Conservation (phyloP, 164 flowering plant genomes). For the Macadamia integrifolia region DNA sequence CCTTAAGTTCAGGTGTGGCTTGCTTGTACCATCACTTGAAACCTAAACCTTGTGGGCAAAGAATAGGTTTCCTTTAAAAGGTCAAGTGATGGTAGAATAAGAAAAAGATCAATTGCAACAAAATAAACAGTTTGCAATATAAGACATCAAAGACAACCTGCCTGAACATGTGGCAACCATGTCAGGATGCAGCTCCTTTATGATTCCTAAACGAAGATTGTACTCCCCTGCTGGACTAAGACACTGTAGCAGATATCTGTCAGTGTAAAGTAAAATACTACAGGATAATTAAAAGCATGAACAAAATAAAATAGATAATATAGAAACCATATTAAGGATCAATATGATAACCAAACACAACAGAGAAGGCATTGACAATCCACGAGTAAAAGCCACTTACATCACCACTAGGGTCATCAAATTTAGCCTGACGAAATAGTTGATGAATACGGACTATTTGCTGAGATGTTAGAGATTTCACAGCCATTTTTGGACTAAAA, state of each 20-base stretch:
- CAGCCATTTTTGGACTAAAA: slow-evolving; percentile 72
- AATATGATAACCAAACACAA: neutral
- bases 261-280: neutral
- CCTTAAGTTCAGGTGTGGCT: too few species aligned
- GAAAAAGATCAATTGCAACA: too few species aligned
- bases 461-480: slow-evolving; percentile 85
- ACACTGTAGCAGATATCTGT: slow-evolving; percentile 47
- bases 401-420: slow-evolving; percentile 97
- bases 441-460: slow-evolving; percentile 97
- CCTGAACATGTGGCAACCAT: slow-evolving; percentile 97
- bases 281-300: neutral
- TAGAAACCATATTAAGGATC: neutral
- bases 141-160: slow-evolving; percentile 49
- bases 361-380: neutral
- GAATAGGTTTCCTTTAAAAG: too few species aligned
- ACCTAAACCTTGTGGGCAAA: too few species aligned
- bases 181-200: slow-evolving; percentile 97
- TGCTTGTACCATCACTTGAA: too few species aligned
- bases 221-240: slow-evolving; percentile 99
- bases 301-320: neutral
- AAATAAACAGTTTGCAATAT: neutral
- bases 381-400: slow-evolving; percentile 34
- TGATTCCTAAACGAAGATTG: slow-evolving; percentile 93
- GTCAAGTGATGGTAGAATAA: too few species aligned
- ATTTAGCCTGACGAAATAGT: slow-evolving; percentile 97